Conservation (phyloP, 176 grass and related monocot genomes). For the Aegilops bicornis region DNA sequence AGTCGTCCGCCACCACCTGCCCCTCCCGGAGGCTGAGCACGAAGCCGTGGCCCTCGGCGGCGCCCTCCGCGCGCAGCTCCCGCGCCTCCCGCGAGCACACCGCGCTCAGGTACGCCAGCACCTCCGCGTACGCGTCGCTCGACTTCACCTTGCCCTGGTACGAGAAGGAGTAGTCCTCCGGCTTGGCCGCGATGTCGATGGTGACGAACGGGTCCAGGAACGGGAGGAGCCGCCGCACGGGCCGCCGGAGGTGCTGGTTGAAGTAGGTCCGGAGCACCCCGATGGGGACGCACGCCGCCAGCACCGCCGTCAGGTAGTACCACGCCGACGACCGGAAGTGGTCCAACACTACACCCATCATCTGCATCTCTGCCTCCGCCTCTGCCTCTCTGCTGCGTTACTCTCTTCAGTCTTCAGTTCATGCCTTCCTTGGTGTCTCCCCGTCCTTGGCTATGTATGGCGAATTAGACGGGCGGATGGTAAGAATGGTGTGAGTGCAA, state of each 20-base stretch:
- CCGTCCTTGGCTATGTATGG: neutral
- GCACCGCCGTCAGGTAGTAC: neutral
- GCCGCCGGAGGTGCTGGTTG: slow-evolving; percentile 5
- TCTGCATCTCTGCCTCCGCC: neutral
- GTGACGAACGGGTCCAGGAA: slow-evolving; percentile 26
- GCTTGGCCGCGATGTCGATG: neutral
- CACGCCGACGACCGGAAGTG: neutral
- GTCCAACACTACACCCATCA: neutral
- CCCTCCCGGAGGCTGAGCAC: no score
- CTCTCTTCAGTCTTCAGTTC: neutral
- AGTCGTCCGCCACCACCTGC: no score
- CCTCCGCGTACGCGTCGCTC: no score
- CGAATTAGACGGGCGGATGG: neutral
- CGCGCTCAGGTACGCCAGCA: no score
- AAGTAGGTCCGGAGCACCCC: neutral
- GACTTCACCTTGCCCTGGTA: neutral
- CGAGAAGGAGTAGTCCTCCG: neutral
- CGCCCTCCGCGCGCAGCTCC: no score
- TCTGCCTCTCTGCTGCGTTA: neutral
- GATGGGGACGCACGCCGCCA: neutral
- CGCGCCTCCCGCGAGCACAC: no score
- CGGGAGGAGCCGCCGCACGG: neutral
- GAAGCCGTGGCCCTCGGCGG: no score
- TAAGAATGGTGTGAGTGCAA: neutral
- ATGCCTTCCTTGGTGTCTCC: neutral